Evolutionary conservation across 768 basidiomycete genomes (phyloP).

Genomic region (Hericium rajendrae): DNA sequence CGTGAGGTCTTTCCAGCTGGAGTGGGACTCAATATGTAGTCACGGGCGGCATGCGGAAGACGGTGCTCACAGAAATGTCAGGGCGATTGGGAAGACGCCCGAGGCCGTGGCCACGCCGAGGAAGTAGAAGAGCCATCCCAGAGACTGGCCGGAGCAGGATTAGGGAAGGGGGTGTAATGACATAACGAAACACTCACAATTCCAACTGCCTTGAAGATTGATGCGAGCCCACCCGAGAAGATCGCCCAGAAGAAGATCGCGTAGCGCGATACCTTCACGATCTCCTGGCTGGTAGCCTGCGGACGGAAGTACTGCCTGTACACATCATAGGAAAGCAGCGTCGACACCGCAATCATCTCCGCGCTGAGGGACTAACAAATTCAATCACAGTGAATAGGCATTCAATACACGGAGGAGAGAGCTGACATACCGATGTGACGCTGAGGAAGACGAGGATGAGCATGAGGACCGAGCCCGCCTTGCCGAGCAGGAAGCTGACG

Average conservation of each 20-base stretch:
- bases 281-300: conserved; percentile 7
- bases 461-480: conserved; percentile 26
- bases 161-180: background rate
- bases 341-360: conserved; percentile 28
- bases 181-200: conserved; percentile 11
- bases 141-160: conserved; percentile 6
- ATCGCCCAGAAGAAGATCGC: conserved; percentile 18
- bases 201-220: conserved; percentile 17
- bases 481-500: conserved; percentile 26
- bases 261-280: conserved; percentile 14
- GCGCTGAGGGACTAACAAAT: conserved; percentile 19
- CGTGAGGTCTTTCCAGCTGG: conserved; percentile 17
- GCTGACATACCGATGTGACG: conserved; percentile 22
- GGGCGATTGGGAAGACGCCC: conserved; percentile 18
- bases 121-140: conserved; percentile 22
- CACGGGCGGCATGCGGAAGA: background rate
- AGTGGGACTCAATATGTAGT: background rate
- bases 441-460: conserved; percentile 28
- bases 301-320: conserved; percentile 22
- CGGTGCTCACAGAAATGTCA: conserved; percentile 10
- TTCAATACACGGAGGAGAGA: background rate
- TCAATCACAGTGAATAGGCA: background rate
- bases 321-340: conserved; percentile 27
- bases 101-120: conserved; percentile 18
- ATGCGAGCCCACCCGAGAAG: conserved; percentile 21